Evolutionary conservation across 2,329 filamentous ascomycete genomes (phyloP), one percentile per base, ranked within the genome.

Genomic region (Leptographium radiaticola): DNA sequence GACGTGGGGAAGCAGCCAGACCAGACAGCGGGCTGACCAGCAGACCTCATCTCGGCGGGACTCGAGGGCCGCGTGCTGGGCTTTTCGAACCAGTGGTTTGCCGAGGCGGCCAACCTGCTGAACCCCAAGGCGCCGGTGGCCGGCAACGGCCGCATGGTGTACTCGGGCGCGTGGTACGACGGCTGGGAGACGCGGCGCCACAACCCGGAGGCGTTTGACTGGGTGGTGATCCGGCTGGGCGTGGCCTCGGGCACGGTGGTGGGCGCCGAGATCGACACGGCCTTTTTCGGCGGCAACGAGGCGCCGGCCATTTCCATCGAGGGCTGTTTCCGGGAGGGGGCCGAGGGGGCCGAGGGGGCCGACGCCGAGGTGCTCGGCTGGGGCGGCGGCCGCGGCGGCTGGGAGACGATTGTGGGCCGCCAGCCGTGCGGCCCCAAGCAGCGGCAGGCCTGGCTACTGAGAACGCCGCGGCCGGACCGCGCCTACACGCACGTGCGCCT

Each of bases 231-330:
- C 57, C 76, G 80, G 53, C 72, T 86, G 7, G 82, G 82, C 49
- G 82, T 86, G 40, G 78, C 84, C 11, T 87, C 83, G 2, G 87
- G 86, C 48, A 83, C 75, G 16, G 78, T 91, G 33, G 76, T 79
- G 56, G 87, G 87, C 16, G 72, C 90, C 49, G 87, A 91, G 69
- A 76, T 91, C 58, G 86, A 91, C 69, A 91, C 87, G 3, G 81
- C 85, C 50, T 87, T 83, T 71, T 93, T 91, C 75, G 82, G 78
- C 56, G 87, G 87, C 56, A 91, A 91, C 70, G 84, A 91, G 64
- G 87, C 87, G 8, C 87, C 87, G 1, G 84, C 83, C 59, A 80
- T 90, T 62, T 87, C 83, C 0, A 84, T 93, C 18, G 83, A 91
- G 66, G 87, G 85, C 47, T 81, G 81, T 65, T 89, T 88, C 69